Conservation (phyloP, 2,329 filamentous ascomycete genomes). For the Calonectria hongkongensis region DNA sequence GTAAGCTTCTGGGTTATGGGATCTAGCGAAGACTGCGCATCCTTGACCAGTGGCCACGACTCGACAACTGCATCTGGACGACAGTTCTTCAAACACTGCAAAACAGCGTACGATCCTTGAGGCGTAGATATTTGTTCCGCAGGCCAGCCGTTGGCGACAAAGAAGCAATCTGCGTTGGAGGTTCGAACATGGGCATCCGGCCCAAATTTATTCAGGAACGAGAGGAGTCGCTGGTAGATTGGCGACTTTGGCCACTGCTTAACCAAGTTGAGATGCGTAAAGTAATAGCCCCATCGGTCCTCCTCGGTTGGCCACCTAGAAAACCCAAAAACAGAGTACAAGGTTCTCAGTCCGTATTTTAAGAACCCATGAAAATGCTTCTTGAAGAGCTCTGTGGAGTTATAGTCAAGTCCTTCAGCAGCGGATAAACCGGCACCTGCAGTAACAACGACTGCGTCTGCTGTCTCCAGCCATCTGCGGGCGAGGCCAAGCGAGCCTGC, state of each 20-base stretch:
- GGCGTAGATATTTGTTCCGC: conserved; percentile 40
- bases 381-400: conserved; percentile 42
- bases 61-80: conserved; percentile 32
- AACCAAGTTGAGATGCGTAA: conserved; percentile 52
- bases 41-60: conserved; percentile 41
- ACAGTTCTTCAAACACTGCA: conserved; percentile 51
- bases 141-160: conserved; percentile 40
- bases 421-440: conserved; percentile 51
- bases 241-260: conserved; percentile 44
- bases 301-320: conserved; percentile 47
- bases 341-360: conserved; percentile 38
- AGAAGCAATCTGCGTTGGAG: conserved; percentile 43
- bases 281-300: conserved; percentile 51
- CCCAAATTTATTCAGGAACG: conserved; percentile 36
- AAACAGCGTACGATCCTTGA: conserved; percentile 37
- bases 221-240: conserved; percentile 41
- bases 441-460: conserved; percentile 48
- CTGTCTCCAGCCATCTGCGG: conserved; percentile 42
- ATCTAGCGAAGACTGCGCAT: conserved; percentile 36
- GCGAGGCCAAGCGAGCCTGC: conserved; percentile 29
- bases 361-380: conserved; percentile 44
- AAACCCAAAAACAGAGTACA: conserved; percentile 51
- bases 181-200: conserved; percentile 46
- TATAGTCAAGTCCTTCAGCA: conserved; percentile 49
- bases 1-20: conserved; percentile 40